A percentile compares a stretch with the other conserved stretches of the same genome.
Evolutionary conservation across 768 basidiomycete species (phyloP).

Genomic region (Rhodotorula taiwanensis): DNA sequence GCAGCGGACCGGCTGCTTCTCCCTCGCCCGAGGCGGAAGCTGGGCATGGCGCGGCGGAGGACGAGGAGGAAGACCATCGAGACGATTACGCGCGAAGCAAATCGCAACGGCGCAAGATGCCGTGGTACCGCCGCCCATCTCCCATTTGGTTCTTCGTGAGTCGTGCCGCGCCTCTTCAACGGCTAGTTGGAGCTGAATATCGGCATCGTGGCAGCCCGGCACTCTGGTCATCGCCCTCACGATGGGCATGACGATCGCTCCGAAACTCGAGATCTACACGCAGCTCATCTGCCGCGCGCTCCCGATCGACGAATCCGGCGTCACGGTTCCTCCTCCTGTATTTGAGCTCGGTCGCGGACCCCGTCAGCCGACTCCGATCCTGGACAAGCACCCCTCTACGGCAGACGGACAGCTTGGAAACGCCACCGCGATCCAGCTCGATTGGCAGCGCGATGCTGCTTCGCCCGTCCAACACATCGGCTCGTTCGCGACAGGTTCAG

Average conservation of each 20-base stretch:
- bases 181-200: too few relatives aligned
- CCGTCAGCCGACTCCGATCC: too few relatives aligned
- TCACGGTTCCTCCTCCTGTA: slow-evolving; percentile 5
- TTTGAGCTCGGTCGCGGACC: not conserved
- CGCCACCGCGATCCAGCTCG: not conserved
- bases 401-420: too few relatives aligned
- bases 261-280: slow-evolving; percentile 21
- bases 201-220: too few relatives aligned
- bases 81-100: slow-evolving; percentile 4
- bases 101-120: not conserved
- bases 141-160: slow-evolving; percentile 28
- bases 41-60: not conserved
- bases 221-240: slow-evolving; percentile 20
- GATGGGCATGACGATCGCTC: slow-evolving; percentile 23
- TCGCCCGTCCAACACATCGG: too few relatives aligned
- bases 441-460: not conserved
- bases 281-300: slow-evolving; percentile 21
- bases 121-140: slow-evolving; percentile 16
- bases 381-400: too few relatives aligned
- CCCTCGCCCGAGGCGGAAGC: too few relatives aligned
- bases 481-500: too few relatives aligned
- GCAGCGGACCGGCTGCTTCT: too few relatives aligned
- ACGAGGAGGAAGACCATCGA: not conserved
- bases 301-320: not conserved
- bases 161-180: not conserved